Evolutionary conservation across 2,329 filamentous ascomycete species (phyloP), one percentile per base, ranked within the genome.

Genomic region (Rutstroemia sp.): DNA sequence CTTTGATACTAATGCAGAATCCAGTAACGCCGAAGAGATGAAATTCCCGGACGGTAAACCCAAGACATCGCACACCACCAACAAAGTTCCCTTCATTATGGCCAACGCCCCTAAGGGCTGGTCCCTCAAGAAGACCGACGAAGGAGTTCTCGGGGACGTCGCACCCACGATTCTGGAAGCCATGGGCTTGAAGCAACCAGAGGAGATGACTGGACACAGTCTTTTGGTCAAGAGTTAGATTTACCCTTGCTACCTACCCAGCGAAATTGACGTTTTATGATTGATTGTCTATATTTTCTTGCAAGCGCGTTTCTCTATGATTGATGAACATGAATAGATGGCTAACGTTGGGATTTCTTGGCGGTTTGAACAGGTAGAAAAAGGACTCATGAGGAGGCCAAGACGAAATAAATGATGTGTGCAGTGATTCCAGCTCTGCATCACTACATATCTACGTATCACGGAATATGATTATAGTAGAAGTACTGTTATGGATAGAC

Each of bases 61-160:
- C 67, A 99, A 99, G 83, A 99, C 94, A 8, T 92, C 89, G 51
- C 94, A 99, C 79, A 99, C 94, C 47, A 92, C 88, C 64, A 99
- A 99, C 82, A 94, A 94, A 73, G 94, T 99, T 53, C 94, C 94
- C 9, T 92, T 99, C 71, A 83, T 97, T 74, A 96, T 99, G 92
- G 90, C 92, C 71, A 99, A 97, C 72, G 92, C 92, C 8, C 94
- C 94, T 42, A 81, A 88, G 69, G 88, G 89, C 65, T 96, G 88
- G 86, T 89, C 83, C 67, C 77, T 99, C 67, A 87, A 91, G 76
- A 79, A 83, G 57, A 69, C 71, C 14, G 84, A 86, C 59, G 53
- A 55, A 30, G 92, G 91, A 68, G 94, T 99, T n/a, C 80, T 99
- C 21, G 94, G 94, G 58, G 94, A 99, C 69, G 94, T 99, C 36